phyloP scores from a whole-genome alignment of 352 stramenopile genomes.

The Hyaloperonospora brassicae region DNA sequence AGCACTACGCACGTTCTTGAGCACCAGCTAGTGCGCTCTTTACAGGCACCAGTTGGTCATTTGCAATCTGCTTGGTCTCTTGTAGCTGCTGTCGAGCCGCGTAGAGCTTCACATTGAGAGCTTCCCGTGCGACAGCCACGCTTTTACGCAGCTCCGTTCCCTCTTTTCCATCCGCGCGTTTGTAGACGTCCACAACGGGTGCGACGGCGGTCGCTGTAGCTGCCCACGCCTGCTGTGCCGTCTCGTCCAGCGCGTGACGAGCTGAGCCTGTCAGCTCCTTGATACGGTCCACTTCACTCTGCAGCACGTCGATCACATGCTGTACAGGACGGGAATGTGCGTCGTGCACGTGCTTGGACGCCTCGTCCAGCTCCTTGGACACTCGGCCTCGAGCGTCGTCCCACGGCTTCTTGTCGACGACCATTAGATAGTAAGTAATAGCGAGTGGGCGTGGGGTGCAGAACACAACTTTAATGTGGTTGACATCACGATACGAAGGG shows the following conservation, averaged over 20 bases:
- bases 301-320: conserved; percentile 38
- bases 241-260: conserved; percentile 35
- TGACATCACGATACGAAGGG: too few species aligned
- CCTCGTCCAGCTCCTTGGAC: conserved; percentile 43
- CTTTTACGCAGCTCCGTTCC: conserved; percentile 61
- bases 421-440: too few species aligned
- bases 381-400: conserved; percentile 36
- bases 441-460: too few species aligned
- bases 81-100: conserved; percentile 42
- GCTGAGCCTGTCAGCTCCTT: conserved; percentile 59
- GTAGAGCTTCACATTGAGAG: conserved; percentile 57
- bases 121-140: conserved; percentile 36
- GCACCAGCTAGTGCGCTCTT: conserved; percentile 34
- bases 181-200: conserved; percentile 56
- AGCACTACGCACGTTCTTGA: conserved; percentile 35
- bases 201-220: conserved; percentile 31
- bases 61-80: conserved; percentile 43
- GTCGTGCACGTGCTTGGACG: conserved; percentile 40
- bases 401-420: conserved; percentile 49
- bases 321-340: conserved; percentile 28
- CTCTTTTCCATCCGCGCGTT: conserved; percentile 51
- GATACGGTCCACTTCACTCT: conserved; percentile 36
- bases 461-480: too few species aligned
- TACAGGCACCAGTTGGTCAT: conserved; percentile 57
- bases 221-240: conserved; percentile 33